Base-by-base conservation (phyloP, 768 basidiomycete species). In the Boletellus ananiceps region DNA sequence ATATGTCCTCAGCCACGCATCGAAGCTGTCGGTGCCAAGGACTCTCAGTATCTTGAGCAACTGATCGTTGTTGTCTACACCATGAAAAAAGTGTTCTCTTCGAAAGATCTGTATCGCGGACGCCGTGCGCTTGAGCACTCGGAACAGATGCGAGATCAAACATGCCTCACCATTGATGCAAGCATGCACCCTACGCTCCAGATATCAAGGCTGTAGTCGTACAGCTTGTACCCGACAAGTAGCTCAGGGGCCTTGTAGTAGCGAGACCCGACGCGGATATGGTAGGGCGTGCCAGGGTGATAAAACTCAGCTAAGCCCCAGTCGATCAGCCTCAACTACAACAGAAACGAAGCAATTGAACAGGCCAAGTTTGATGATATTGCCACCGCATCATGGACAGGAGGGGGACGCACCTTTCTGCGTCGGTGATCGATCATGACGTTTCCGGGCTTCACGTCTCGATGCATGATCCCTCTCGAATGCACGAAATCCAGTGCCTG, bases 291-390 rank as follows among this genome's bases (percentile, higher is more conserved):
- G 40, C 76, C 75, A 2, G 83, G 79, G 57, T 85, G 83, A 62
- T 86, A 87, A 65, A 87, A 87, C 61, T 87, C 85, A 32, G 84
- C 85, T 47, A 87, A 65, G 31, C 85, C 85, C 85, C 85, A 87
- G 67, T 87, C 85, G 53, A 86, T 87, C 50, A 87, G 63, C 21
- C 76, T 69, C 41, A 80, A 61, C 79, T 79, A 53, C 25, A 52
- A 7, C 16, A 31, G 25, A 3, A 23, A n/a, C n/a, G 18, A 27
- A 3, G 11, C 29, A 8, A 25, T 25, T 15, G 21, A 34, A n/a
- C 6, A 2, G 11, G 19, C n/a, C 29, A 14, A 25, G 23, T 4
- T 25, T 2, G 23, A 25, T 25, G 23, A 7, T 4, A 5, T 25
- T 35, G 50, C 41, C 11, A 29, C 8, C 8, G 29, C 29, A 29